These are phyloP conservation scores for Kickxella alabastrina DNA, from an alignment of 192 early-diverging fungal species.

Conservation along the genomic window DNA sequence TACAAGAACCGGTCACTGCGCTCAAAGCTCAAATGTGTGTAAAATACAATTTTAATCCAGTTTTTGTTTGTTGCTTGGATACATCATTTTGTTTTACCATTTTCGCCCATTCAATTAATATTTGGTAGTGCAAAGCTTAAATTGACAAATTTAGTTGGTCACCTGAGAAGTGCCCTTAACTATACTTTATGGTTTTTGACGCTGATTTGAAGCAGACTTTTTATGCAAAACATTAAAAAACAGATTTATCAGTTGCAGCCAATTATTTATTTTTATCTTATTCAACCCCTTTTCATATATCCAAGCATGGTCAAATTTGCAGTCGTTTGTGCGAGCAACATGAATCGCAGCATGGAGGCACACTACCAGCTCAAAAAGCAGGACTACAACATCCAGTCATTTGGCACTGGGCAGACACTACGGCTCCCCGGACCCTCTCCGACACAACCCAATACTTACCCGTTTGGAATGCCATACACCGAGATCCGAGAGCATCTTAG, in stretches of 20 bases:
- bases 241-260: too few relatives aligned
- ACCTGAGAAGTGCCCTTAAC: background rate
- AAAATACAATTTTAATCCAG: too few relatives aligned
- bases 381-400: slow-evolving; percentile 82
- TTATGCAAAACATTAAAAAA: too few relatives aligned
- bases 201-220: background rate
- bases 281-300: background rate
- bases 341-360: slow-evolving; percentile 97
- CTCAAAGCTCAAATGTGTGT: too few relatives aligned
- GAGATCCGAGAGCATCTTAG: slow-evolving; percentile 81
- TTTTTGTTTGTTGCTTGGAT: too few relatives aligned
- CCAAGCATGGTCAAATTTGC: slow-evolving; percentile 73
- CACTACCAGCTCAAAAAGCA: slow-evolving; percentile 71
- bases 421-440: slow-evolving; percentile 83
- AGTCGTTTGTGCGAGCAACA: slow-evolving; percentile 95
- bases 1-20: too few relatives aligned
- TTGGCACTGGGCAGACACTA: slow-evolving; percentile 87
- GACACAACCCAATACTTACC: slow-evolving; percentile 86
- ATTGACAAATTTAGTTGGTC: background rate
- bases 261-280: background rate
- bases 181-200: background rate
- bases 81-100: too few relatives aligned
- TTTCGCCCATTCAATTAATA: too few relatives aligned
- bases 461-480: slow-evolving; percentile 90
- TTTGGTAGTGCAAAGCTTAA: too few relatives aligned